Conservation (phyloP, 345 rosid species). For the Syzygium oleosum region DNA sequence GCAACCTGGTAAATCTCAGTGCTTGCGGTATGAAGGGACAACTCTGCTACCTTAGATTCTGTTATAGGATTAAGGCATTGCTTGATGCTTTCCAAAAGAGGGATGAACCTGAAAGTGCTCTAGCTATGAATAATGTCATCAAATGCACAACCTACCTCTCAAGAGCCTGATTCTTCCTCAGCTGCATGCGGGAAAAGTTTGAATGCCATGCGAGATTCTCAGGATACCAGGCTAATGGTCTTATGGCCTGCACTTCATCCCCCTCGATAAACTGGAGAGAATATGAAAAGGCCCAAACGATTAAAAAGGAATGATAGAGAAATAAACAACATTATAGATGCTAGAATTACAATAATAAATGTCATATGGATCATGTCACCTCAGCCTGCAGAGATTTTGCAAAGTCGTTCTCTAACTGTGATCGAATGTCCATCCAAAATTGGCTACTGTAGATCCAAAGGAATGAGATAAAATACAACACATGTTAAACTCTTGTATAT, state of each 20-base stretch:
- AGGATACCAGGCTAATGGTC: constrained; percentile 91
- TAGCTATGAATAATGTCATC: not conserved
- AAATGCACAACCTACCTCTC: constrained; percentile 48
- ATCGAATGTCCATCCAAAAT: constrained; percentile 58
- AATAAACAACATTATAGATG: not conserved
- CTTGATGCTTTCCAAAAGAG: not conserved
- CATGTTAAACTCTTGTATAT: not conserved
- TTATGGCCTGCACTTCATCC: constrained; percentile 65
- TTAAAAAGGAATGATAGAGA: not conserved
- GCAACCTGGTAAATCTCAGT: not conserved
- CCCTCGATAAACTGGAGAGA: constrained; percentile 46
- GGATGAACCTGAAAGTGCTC: not conserved
- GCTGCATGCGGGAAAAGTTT: constrained; percentile 84
- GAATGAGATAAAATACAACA: not conserved
- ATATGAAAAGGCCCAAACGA: not conserved
- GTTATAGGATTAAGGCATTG: not conserved
- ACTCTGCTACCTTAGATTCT: not conserved
- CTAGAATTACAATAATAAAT: not conserved
- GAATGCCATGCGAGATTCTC: constrained; percentile 92
- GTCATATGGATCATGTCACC: constrained; percentile 18
- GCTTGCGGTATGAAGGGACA: not conserved
- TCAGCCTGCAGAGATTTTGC: constrained; percentile 66
- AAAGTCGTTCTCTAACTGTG: constrained; percentile 77
- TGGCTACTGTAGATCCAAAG: constrained; percentile 60
- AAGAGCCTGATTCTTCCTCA: constrained; percentile 81